phyloP scores from a whole-genome alignment of 2,329 filamentous ascomycete species.

The Neofusicoccum parvum region DNA sequence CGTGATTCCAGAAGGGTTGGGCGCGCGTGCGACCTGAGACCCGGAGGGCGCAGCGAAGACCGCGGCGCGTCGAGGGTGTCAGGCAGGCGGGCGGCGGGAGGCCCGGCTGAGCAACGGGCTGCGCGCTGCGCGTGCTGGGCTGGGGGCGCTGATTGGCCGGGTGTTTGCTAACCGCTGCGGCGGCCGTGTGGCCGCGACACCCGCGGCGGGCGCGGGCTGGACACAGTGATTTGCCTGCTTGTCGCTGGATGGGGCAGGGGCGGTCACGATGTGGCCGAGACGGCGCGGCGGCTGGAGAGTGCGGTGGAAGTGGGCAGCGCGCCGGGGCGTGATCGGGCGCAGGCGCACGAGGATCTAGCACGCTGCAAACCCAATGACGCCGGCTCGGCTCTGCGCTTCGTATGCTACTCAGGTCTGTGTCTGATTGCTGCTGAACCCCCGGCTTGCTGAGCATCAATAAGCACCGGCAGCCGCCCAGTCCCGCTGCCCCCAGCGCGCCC shows the following conservation, averaged over 20 bases:
- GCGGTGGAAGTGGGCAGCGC: background rate
- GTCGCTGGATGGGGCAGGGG: background rate
- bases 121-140: background rate
- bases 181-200: background rate
- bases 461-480: background rate
- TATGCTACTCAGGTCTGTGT: background rate
- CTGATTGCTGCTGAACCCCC: background rate
- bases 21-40: slow-evolving; percentile 7
- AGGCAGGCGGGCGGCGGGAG: slow-evolving; percentile 5
- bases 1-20: background rate
- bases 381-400: background rate
- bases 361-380: slow-evolving; percentile 3
- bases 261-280: slow-evolving; percentile 3
- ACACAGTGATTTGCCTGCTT: slow-evolving; percentile 9
- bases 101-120: background rate
- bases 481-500: background rate
- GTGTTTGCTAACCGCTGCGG: slow-evolving; percentile 10
- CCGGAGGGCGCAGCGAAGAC: slow-evolving; percentile 6
- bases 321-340: slow-evolving; percentile 10
- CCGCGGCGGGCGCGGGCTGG: background rate
- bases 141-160: background rate
- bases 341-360: slow-evolving; percentile 13
- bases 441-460: slow-evolving; percentile 5
- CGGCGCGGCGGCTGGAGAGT: background rate
- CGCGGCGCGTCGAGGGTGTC: background rate